Conservation (phyloP, 768 basidiomycete species). For the Trametes meyenii region DNA sequence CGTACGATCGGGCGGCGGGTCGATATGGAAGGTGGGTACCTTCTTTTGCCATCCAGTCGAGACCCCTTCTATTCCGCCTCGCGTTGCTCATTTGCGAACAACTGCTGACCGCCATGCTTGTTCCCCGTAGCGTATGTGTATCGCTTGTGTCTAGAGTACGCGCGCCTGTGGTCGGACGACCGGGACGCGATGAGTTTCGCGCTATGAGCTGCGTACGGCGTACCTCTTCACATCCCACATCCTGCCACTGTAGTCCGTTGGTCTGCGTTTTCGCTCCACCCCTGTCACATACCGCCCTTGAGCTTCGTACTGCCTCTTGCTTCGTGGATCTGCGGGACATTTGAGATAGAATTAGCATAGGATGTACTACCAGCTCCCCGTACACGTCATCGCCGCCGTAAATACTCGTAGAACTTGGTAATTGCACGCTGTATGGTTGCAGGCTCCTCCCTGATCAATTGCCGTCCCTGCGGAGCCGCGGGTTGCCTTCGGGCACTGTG, state of each 20-base stretch:
- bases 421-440: conserved; percentile 4
- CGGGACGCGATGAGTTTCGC: conserved; percentile 65
- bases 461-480: background rate
- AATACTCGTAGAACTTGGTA: conserved; percentile 16
- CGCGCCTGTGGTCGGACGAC: conserved; percentile 82
- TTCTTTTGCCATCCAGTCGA: background rate
- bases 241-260: background rate
- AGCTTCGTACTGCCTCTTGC: background rate
- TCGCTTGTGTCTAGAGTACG: conserved; percentile 87
- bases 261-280: background rate
- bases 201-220: conserved; percentile 23
- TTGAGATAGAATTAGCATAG: conserved; percentile 16
- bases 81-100: background rate
- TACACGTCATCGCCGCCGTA: conserved; percentile 5
- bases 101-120: conserved; percentile 21
- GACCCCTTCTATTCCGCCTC: conserved; percentile 1
- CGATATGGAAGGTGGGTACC: conserved; percentile 87
- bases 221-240: background rate
- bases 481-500: background rate
- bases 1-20: conserved; percentile 75
- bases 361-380: conserved; percentile 17
- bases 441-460: background rate
- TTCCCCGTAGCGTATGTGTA: conserved; percentile 73
- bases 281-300: background rate
- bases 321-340: conserved; percentile 14